These are phyloP conservation scores for Pseudonectria foliicola DNA, from an alignment of 2,329 filamentous ascomycete genomes.

Conservation along the genomic window DNA sequence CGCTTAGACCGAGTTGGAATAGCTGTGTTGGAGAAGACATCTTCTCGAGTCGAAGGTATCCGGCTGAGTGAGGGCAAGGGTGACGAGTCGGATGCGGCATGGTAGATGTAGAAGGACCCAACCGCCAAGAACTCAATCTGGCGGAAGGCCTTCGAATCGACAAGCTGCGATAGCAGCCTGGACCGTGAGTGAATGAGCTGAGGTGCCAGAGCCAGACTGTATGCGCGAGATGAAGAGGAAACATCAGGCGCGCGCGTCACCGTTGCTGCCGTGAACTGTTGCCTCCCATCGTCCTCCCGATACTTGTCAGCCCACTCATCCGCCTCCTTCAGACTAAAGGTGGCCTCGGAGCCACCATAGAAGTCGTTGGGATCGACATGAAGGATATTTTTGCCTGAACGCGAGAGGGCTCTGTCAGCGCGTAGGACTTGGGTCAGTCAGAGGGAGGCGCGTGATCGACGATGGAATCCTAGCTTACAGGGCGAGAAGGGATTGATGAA, in stretches of 20 bases:
- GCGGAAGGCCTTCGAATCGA: constrained; percentile 81
- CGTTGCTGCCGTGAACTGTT: constrained; percentile 22
- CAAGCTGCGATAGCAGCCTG: constrained; percentile 66
- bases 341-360: constrained; percentile 82
- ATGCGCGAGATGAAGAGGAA: constrained; percentile 61
- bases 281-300: constrained; percentile 14
- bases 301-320: constrained; percentile 60
- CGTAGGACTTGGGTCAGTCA: constrained; percentile 26
- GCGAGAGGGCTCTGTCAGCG: constrained; percentile 72
- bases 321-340: constrained; percentile 75
- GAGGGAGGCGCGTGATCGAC: constrained; percentile 22
- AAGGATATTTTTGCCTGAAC: constrained; percentile 83
- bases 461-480: constrained; percentile 50
- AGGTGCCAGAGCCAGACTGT: constrained; percentile 77
- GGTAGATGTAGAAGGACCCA: constrained; percentile 82
- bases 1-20: constrained; percentile 79
- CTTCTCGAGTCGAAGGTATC: constrained; percentile 84
- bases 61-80: constrained; percentile 46
- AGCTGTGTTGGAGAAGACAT: constrained; percentile 72
- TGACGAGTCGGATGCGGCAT: constrained; percentile 25
- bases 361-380: constrained; percentile 83
- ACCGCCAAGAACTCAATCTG: constrained; percentile 93
- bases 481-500: constrained; percentile 72
- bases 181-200: constrained; percentile 83
- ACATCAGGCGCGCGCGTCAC: constrained; percentile 33